Evolutionary conservation across 768 basidiomycete species (phyloP).

Genomic region (Podaxis sp.): DNA sequence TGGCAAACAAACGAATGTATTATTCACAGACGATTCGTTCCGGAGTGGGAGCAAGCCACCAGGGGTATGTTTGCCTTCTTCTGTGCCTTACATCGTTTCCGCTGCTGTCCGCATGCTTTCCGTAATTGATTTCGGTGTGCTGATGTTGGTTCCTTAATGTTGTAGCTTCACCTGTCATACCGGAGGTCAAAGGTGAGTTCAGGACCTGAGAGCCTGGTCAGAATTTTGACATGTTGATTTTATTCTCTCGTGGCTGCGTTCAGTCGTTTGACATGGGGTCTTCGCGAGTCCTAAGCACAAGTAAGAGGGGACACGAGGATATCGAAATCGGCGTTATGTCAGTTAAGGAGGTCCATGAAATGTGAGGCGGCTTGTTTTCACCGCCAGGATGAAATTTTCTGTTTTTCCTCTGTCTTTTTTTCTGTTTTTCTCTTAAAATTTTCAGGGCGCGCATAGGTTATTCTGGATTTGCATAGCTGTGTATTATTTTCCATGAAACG

Average conservation of each 20-base stretch:
- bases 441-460: too few species aligned
- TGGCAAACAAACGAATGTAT: conserved; percentile 16
- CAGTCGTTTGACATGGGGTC: neutral
- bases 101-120: neutral
- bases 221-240: neutral
- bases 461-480: neutral
- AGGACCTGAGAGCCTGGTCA: neutral
- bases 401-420: too few species aligned
- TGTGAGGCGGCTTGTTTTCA: neutral
- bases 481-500: too few species aligned
- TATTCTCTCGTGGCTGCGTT: neutral
- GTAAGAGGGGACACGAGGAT: neutral
- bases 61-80: neutral
- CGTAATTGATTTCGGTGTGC: too few species aligned
- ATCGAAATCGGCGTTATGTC: conserved; percentile 5
- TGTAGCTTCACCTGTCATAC: neutral
- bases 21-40: conserved; percentile 16
- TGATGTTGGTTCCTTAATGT: neutral
- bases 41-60: neutral
- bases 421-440: too few species aligned
- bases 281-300: neutral
- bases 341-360: neutral
- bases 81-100: neutral
- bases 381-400: too few species aligned
- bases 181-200: conserved; percentile 7